Evolutionary conservation across 768 basidiomycete genomes (phyloP).

Genomic region (Phanerochaete sordida): DNA sequence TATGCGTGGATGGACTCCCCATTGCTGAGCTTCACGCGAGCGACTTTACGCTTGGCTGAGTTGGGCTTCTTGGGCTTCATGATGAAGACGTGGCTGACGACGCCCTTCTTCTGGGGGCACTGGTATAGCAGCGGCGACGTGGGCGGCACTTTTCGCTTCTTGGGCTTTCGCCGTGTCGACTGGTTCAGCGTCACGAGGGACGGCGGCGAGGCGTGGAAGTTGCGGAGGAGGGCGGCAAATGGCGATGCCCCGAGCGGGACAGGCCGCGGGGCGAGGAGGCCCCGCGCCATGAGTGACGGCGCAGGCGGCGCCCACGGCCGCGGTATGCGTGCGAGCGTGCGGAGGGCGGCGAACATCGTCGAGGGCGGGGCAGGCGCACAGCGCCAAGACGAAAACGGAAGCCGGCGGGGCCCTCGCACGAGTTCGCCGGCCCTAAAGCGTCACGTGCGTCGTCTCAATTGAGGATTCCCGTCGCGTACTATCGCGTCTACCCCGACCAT

Average conservation of each 20-base stretch:
- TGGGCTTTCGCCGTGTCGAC: conserved; percentile 69
- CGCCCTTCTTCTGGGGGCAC: conserved; percentile 88
- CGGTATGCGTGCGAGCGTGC: conserved; percentile 11
- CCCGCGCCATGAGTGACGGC: conserved; percentile 7
- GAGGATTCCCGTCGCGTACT: conserved; percentile 11
- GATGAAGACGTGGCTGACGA: conserved; percentile 78
- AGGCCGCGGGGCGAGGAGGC: conserved; percentile 6
- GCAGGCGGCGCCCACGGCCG: background rate
- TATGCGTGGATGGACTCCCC: conserved; percentile 91
- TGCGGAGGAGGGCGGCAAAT: conserved; percentile 31
- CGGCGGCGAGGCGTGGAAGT: conserved; percentile 63
- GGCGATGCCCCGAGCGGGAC: background rate
- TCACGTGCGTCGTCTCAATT: conserved; percentile 8
- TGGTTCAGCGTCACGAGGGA: conserved; percentile 77
- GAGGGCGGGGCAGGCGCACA: conserved; percentile 4
- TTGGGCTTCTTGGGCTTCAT: conserved; percentile 97
- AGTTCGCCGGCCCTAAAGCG: conserved; percentile 25
- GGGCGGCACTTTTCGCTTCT: conserved; percentile 44
- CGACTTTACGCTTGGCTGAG: conserved; percentile 96
- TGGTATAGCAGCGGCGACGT: conserved; percentile 77
- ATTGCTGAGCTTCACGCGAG: conserved; percentile 85
- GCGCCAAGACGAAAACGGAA: conserved; percentile 4
- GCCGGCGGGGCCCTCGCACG: conserved; percentile 16
- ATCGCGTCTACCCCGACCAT: conserved; percentile 14
- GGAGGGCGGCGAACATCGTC: conserved; percentile 22